Evolutionary conservation across 1,139 yeast species (phyloP), one percentile per base, ranked within the genome.

Genomic region (Taphrina wiesneri): DNA sequence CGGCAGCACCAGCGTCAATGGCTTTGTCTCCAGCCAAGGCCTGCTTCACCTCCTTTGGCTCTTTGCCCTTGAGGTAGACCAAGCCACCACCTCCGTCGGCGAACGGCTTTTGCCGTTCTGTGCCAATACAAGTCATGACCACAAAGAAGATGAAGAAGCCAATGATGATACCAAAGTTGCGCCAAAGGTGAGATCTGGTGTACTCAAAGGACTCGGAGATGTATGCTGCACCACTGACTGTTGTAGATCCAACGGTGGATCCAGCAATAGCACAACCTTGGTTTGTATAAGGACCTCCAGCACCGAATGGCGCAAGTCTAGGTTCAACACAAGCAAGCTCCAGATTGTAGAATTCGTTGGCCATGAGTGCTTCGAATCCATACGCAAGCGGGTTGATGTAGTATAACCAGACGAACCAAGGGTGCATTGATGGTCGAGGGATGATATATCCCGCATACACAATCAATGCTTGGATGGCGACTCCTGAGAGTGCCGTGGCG

Each of bases 31-130:
- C 63, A 2, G 57, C 67, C 7, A 67, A 49, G 21, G 69, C 70
- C 60, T 70, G 72, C 43, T 68, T 71, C 13, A 74, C 46, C 56
- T 51, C 72, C 73, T 34, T 71, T 69, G 86, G 67, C 60, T 74
- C 73, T 67, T 73, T 73, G 67, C 77, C 70, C 61, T 75, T 75
- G 3, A 86, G 86, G 80, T 85, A 90, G 56, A 89, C 82, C 63
- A 88, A 82, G 77, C 90, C 96, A 78, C 96, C 96, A 75, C 89
- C 91, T 78, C 85, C 83, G 23, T 89, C 84, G 75, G 91, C 90
- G 73, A 86, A 87, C 73, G 86, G 86, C 70, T 77, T 87, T 15
- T 45, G 60, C 3, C 46, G 60, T 30, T 63, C 75, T 65, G 85
- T 80, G 72, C 88, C 80, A 11, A 79, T 52, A 71, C 89, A 75